Evolutionary conservation across 2,329 filamentous ascomycete species (phyloP).

Genomic region (Aspergillus pseudoterreus): DNA sequence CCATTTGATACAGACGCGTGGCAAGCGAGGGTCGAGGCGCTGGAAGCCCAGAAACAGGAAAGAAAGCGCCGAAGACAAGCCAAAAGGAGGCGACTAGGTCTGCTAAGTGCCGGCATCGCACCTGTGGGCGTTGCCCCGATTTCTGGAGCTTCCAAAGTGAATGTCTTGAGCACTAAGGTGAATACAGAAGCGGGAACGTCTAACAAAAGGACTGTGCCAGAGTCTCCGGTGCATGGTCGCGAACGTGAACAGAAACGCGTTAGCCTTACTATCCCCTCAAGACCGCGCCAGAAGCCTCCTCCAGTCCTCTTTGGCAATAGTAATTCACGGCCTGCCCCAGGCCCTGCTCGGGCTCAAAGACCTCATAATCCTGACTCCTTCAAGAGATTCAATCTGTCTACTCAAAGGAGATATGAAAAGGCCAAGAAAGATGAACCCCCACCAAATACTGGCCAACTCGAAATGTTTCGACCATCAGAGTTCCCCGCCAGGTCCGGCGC

Average conservation of each 20-base stretch:
- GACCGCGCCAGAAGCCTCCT: background rate
- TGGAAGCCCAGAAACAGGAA: background rate
- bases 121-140: background rate
- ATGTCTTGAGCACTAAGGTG: too few relatives aligned
- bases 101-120: background rate
- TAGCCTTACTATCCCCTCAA: background rate
- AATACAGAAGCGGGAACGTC: too few relatives aligned
- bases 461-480: constrained; percentile 34
- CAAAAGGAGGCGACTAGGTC: constrained; percentile 25
- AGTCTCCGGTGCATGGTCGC: too few relatives aligned
- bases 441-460: constrained; percentile 34
- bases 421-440: constrained; percentile 28
- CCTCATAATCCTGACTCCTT: constrained; percentile 3
- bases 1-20: constrained; percentile 28
- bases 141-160: too few relatives aligned
- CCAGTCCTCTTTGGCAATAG: constrained; percentile 18
- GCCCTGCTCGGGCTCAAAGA: constrained; percentile 6
- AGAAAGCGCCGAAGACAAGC: constrained; percentile 25
- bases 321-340: background rate
- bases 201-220: too few relatives aligned
- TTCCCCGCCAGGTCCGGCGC: constrained; percentile 18
- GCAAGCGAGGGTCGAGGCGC: constrained; percentile 13
- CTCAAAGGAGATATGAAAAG: constrained; percentile 28
- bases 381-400: constrained; percentile 22
- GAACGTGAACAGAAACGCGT: too few relatives aligned